Conservation (phyloP, 176 grass and related monocot species). For the Paspalum notatum region DNA sequence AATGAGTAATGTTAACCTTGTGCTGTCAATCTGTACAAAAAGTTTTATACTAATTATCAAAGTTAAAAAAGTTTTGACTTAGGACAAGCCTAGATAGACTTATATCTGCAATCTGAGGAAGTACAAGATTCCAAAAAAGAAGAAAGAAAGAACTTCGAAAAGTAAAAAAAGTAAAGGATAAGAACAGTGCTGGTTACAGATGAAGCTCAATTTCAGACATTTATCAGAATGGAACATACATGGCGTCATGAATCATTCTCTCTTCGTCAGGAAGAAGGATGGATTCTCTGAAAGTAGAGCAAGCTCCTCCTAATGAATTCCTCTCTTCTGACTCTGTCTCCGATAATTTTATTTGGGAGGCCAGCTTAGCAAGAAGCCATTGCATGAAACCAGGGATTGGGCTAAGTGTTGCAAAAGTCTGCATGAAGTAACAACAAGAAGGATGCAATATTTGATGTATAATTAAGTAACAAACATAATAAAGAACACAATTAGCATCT, state of each 20-base stretch:
- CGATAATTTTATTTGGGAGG: conserved; percentile 80
- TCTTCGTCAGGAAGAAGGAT: conserved; percentile 86
- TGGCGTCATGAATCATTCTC: conserved; percentile 61
- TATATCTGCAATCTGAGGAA: background rate
- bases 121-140: background rate
- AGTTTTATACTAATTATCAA: too few relatives aligned
- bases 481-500: conserved; percentile 7
- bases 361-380: conserved; percentile 90
- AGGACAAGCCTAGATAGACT: too few relatives aligned
- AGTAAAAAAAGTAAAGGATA: background rate
- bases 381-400: conserved; percentile 94
- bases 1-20: too few relatives aligned
- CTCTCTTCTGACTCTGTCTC: conserved; percentile 46
- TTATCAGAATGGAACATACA: conserved; percentile 52
- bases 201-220: conserved; percentile 31
- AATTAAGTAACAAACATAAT: background rate
- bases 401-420: conserved; percentile 89
- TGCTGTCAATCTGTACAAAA: too few relatives aligned
- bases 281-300: conserved; percentile 75
- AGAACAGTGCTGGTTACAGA: conserved; percentile 7
- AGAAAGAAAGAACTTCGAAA: background rate
- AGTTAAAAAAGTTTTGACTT: too few relatives aligned
- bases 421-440: conserved; percentile 37
- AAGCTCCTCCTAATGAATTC: conserved; percentile 35
- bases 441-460: conserved; percentile 19